Evolutionary conservation across 495 filamentous ascomycete species (phyloP).

Genomic region (Gamarada debralockiae): DNA sequence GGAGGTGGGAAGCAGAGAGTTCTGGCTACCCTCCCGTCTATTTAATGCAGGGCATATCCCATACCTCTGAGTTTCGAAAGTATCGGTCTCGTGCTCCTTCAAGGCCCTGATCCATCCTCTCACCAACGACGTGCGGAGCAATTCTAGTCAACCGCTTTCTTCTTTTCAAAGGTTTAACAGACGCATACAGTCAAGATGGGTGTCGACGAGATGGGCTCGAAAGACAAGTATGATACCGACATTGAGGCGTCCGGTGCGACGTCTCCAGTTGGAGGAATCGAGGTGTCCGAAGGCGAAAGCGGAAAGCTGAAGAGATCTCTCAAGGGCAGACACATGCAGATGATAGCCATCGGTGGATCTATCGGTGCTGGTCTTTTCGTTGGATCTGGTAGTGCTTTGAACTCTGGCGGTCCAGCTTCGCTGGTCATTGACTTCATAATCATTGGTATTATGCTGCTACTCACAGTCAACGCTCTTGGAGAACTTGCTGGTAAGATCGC

Average conservation of each 20-base stretch:
- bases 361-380: constrained; percentile 97
- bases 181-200: constrained; percentile 5
- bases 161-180: not conserved
- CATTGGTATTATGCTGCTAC: constrained; percentile 79
- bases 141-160: not conserved
- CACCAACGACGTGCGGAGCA: not conserved
- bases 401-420: constrained; percentile 78
- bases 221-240: constrained; percentile 19
- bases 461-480: constrained; percentile 87
- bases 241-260: not conserved
- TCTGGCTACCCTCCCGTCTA: not conserved
- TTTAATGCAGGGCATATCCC: not conserved
- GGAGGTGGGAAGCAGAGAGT: constrained; percentile 1
- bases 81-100: too few species aligned
- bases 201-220: not conserved
- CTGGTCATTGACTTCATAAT: constrained; percentile 84
- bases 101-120: not conserved
- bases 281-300: constrained; percentile 36
- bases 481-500: constrained; percentile 76
- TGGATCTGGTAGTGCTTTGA: constrained; percentile 74
- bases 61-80: not conserved
- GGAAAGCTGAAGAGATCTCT: constrained; percentile 46
- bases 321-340: constrained; percentile 86
- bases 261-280: constrained; percentile 3
- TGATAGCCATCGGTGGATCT: constrained; percentile 87